Base-by-base conservation (phyloP, 345 rosid genomes). In the Theobroma cacao region DNA sequence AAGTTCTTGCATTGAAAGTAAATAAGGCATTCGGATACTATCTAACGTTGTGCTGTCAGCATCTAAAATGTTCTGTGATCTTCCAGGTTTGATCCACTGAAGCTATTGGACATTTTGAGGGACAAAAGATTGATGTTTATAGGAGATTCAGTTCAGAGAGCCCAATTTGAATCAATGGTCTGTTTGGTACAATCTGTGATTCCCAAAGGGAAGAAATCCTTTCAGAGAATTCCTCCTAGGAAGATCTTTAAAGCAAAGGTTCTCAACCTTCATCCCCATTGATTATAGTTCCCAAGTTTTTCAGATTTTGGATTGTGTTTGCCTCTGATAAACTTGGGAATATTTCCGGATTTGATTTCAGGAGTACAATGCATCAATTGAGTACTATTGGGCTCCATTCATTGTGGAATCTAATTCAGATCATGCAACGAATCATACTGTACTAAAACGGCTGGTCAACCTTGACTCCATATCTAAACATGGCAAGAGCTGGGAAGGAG, bases 371-470 rank as follows among this genome's bases (percentile, higher is more conserved):
- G 92, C 83, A 18, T 84, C 95, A 0, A 93, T 93, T 0, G 97
- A 93, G 88, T 92, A 96, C 75, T 93, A 91, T 73, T 93, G 99
- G 99, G 99, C 98, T 12, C 99, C 99, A 1, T 96, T 96, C 65
- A 88, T 96, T 1, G 94, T 93, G 24, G 97, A 92, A 81, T 92
- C 96, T 2, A 90, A 89, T 70, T 96, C 98, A 41, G 99, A 96
- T 81, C 95, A 91, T 80, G 97, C 94, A 61, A 96, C 94, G 69
- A 96, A 96, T 74, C 99, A 93, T 45, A 92, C 95, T 0, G 95
- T 96, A 14, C 87, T 47, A 18, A 91, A 89, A 77, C 83, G 95
- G 64, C 89, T 93, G 47, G 98, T 96, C 22, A 89, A 77, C 84
- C 98, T 96, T 0, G 95, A 93, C 70, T 88, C 97, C 36, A 88